Base-by-base conservation (phyloP, 805 yeast genomes). In the Candida montana region DNA sequence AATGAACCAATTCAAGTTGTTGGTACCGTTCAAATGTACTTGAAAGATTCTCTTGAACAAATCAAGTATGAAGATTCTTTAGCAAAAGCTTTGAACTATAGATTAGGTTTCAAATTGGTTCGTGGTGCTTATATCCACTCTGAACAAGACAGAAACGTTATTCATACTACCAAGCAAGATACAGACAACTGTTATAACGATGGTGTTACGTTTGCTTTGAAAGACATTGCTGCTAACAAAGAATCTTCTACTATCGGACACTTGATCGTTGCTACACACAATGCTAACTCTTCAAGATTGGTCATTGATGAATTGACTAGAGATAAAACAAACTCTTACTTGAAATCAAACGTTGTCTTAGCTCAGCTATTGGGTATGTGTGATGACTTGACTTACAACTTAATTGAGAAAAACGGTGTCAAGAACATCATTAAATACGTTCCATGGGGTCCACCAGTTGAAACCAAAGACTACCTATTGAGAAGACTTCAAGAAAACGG, bases 331-430 rank as follows among this genome's bases (percentile, higher is more conserved):
- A 60, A 65, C 33, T 59, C 60, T 37, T 56, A 61, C 6, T 42
- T 48, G 16, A 67, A 65, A 46, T 67, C 79, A 35, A 84, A 85
- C 51, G 83, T 90, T 20, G 88, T 85, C 7, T 71, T 89, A 52
- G 98, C 91, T 33, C 97, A 91, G 68, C 75, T 90, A 50, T 69
- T 91, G 58, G 98, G 98, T 29, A 91, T 90, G 97, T 95, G 95
- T 39, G 98, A 90, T 63, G 82, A 83, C 55, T 76, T 86, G 46
- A 87, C 96, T 20, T 73, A 74, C 59, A 87, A 84, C 51, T 72
- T 90, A 55, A 77, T 86, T 42, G 65, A 71, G 31, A 70, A 79
- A 35, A 77, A 83, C 50, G 71, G 76, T 34, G 84, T 77, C 34
- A 77, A 73, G 47, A 87, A 87, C 56, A 81, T 90, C 40, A 81